Evolutionary conservation across 1,284 basidiomycete genomes (phyloP).

Genomic region (Trametes pubescens): DNA sequence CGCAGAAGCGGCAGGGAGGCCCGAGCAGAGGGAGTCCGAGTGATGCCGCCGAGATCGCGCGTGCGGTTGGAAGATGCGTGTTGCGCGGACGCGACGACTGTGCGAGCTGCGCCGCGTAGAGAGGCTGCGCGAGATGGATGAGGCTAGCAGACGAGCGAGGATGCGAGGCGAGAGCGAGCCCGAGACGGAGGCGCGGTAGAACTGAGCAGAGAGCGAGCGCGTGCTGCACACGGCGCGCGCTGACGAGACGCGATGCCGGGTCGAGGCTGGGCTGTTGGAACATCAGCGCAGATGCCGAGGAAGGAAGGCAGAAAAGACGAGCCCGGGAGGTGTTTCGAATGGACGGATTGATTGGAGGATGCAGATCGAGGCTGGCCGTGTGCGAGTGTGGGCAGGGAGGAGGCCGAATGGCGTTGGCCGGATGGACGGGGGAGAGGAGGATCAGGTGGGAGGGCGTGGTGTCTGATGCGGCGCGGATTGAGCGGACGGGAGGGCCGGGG

Average conservation of each 20-base stretch:
- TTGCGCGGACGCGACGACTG: not conserved
- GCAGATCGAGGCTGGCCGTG: conserved; percentile 3
- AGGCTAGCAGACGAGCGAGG: not conserved
- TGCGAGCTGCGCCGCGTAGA: not conserved
- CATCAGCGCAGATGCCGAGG: not conserved
- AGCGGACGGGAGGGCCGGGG: conserved; percentile 1
- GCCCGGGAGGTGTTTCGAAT: conserved; percentile 15
- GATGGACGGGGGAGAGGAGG: not conserved
- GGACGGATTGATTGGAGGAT: conserved; percentile 6
- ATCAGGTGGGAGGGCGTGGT: not conserved
- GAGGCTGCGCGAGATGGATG: not conserved
- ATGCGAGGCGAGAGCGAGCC: not conserved
- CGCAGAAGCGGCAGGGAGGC: not conserved
- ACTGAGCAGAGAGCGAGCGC: not conserved
- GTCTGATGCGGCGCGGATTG: conserved; percentile 11
- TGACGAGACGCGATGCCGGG: conserved; percentile 5
- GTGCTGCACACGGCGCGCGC: conserved; percentile 5
- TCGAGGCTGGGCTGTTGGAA: not conserved
- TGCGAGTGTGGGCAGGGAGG: not conserved
- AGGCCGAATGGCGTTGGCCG: not conserved
- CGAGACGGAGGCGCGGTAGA: not conserved
- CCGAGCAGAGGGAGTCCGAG: not conserved
- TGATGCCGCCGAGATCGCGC: conserved; percentile 7
- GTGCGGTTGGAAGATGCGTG: not conserved
- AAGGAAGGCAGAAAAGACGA: not conserved